Base-by-base conservation (phyloP, 768 basidiomycete species). In the Candolleomyces aberdarensis region DNA sequence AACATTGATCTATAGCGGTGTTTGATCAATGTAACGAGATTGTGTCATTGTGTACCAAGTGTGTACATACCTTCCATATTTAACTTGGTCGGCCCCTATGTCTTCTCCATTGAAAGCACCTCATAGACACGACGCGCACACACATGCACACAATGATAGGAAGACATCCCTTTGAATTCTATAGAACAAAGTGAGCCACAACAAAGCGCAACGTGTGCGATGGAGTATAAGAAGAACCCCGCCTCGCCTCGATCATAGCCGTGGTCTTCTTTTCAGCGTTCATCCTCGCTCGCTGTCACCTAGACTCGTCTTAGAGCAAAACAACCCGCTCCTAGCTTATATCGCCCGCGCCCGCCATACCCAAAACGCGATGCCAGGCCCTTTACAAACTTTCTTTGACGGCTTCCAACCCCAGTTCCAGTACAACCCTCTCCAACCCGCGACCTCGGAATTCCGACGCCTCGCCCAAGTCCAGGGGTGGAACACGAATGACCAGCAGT, bases 381-480 rank as follows among this genome's bases (percentile, higher is more conserved):
- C 62, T n/a, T 47, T 59, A 9, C 8, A 56, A 17, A 49, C 39
- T 2, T 63, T 60, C 55, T 63, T 63, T 31, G 50, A 44, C 20
- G 48, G 15, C 2, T 60, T 54, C 57, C 36, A 40, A 14, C 52
- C 59, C 11, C 26, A 57, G 36, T 64, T 64, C 43, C 17, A 20
- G 11, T 64, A 61, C 32, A 26, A 61, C 39, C 51, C 56, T 8
- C 19, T n/a, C 5, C 26, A 61, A 26, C 31, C 63, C 2, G 52
- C 64, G 5, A 50, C 53, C 15, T 41, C 17, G 10, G 64, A 64
- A 50, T 56, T 59, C 41, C 11, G 19, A 5, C 57, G 60, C 17
- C 56, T 64, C 3, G 29, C 20, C 15, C 20, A 48, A 41, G 19
- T 46, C 17, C 36, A 26, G 20, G 48, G 29, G 17, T 57, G 56